Base-by-base conservation (phyloP, 129 eudicot genomes). In the Heracleum sosnowskyi region DNA sequence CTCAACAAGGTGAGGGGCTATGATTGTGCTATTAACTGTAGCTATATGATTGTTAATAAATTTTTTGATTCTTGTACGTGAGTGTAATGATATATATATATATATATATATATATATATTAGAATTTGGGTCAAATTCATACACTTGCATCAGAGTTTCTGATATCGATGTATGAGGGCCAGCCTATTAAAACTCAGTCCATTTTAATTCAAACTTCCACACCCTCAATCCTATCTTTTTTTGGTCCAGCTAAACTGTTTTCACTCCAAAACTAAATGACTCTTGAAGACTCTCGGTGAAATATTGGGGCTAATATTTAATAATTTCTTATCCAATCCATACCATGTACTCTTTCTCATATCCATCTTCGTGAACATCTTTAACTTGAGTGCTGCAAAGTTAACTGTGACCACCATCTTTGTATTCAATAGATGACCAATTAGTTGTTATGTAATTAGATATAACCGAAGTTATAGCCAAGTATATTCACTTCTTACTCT, bases 1-100 rank as follows among this genome's bases (percentile, higher is more conserved):
- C 78, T 95, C 97, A 62, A 91, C 99, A 83, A 92, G 97, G 99
- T 95, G 82, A 81, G 69, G 75, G 28, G 79, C 77, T 45, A 37
- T 46, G 72, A 49, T 68, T 36, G 18, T 18, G 41, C 18, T 47
- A 37, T 73, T 69, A 77, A 62, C 22, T 11, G 20, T 62, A 49
- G 45, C 20, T 49, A 20, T 46, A 63, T 13, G 31, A 51, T 47
- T 20, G 29, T 76, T 33, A 18, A 4, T 18, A 40, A 18, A 49
- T 16, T 37, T 53, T 17, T 62, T 31, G 40, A 5, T 68, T 29
- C 34, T 68, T 2, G 36, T 11, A 29, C 42, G 5, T 16, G 9
- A 29, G n/a, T 16, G 0, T 69, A 69, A 28, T 15, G 7, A 31
- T 2, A 62, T 24, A n/a, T n/a, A n/a, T n/a, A n/a, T n/a, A n/a